These are phyloP conservation scores for Didymella keratinophila DNA, from an alignment of 2,329 filamentous ascomycete genomes.

Conservation along the genomic window DNA sequence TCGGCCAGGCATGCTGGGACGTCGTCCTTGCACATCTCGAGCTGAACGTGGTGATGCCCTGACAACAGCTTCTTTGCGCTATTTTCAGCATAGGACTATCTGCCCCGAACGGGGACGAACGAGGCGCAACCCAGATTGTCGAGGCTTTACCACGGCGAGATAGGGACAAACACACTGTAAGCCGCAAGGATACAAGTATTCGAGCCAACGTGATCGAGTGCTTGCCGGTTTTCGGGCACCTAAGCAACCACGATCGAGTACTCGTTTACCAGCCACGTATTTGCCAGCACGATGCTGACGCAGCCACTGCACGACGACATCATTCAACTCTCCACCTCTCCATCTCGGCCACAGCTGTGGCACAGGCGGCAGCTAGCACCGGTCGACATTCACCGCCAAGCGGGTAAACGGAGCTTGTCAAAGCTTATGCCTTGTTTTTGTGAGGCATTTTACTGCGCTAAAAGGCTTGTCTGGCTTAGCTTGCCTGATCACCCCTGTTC, in stretches of 20 bases:
- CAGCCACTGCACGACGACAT: conserved; percentile 28
- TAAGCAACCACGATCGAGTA: too few species aligned
- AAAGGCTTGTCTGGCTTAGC: conserved; percentile 41
- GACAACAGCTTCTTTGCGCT: not conserved
- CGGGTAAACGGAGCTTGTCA: conserved; percentile 29
- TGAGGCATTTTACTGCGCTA: conserved; percentile 38
- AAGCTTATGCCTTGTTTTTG: conserved; percentile 36
- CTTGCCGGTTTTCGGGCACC: not conserved
- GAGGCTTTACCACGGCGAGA: not conserved
- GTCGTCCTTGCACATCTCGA: not conserved
- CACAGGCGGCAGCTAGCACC: conserved; percentile 9
- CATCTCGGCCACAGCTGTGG: conserved; percentile 13
- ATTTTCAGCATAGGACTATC: not conserved
- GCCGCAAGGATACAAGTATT: not conserved
- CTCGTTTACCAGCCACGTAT: conserved; percentile 1
- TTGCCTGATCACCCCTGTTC: conserved; percentile 9
- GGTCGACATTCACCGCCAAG: conserved; percentile 37
- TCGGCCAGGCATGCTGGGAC: not conserved
- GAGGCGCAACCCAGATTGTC: not conserved
- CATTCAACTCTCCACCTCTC: conserved; percentile 2
- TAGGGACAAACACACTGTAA: not conserved
- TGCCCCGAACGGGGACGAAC: not conserved
- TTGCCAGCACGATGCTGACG: not conserved
- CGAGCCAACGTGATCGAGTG: not conserved
- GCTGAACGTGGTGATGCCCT: not conserved